Base-by-base conservation (phyloP, 1,284 basidiomycete species). In the Fomitopsis palustris region DNA sequence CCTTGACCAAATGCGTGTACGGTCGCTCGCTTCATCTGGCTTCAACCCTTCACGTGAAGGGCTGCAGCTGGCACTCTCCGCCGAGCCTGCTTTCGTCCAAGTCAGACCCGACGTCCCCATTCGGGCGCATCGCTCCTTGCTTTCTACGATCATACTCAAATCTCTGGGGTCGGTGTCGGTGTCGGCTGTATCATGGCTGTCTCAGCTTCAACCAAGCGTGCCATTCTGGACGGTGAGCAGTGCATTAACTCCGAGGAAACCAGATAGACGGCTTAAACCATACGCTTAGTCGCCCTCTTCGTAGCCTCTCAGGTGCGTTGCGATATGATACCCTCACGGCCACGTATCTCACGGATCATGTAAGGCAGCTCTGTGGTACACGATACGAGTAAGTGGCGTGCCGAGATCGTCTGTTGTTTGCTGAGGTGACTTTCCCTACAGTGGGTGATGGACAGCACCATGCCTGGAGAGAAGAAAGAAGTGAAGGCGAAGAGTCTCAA, bases 401-500 rank as follows among this genome's bases (percentile, higher is more conserved):
- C 16, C 12, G 23, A 17, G 1, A 14, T 25, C 31, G 16, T 47
- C 10, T 1, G 14, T 19, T 8, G 55, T 59, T 37, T 31, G 21
- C 33, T 29, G 23, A 54, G 12, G 6, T 51, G 29, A 17, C 31
- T 17, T 16, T 19, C 17, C 21, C 54, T 42, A 12, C 35, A 83
- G 81, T 81, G 79, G 78, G 68, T 81, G 9, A 59, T 84, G 58
- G 76, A 80, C 41, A 73, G 74, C 2, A 73, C 81, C 55, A 76
- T 79, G 29, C 71, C 77, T 6, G 75, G 84, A 77, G 67, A 67
- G 75, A 86, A 84, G 70, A 86, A 85, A 72, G 78, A 82, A 53
- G 79, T 85, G 8, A 87, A 86, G 62, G 77, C 82, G 53, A 92
- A 91, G 69, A 87, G 90, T 39, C 69, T 87, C 54, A 87, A 90